Evolutionary conservation across 352 stramenopile genomes (phyloP).

Genomic region (Thalassiosira delicatula): DNA sequence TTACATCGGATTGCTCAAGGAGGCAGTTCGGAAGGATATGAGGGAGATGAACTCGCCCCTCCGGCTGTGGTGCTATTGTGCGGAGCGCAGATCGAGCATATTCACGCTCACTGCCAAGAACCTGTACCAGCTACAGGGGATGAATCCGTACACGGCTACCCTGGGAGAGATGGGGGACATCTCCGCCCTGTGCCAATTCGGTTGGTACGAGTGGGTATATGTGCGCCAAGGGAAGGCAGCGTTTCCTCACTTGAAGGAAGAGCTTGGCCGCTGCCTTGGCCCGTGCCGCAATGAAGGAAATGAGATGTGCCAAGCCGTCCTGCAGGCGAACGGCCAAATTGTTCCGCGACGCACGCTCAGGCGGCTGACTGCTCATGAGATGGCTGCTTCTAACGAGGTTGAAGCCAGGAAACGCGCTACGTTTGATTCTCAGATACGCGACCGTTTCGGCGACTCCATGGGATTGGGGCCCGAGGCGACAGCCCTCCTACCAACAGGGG

Average conservation of each 20-base stretch:
- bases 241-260: conserved; percentile 25
- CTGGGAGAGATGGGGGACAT: conserved; percentile 38
- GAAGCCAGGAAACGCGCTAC: conserved; percentile 27
- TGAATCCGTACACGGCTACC: conserved; percentile 10
- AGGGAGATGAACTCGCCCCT: not conserved
- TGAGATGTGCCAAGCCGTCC: conserved; percentile 31
- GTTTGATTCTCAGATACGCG: conserved; percentile 25
- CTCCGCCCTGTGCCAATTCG: conserved; percentile 34
- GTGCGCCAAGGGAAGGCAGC: conserved; percentile 3
- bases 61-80: conserved; percentile 53
- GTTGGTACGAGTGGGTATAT: conserved; percentile 55
- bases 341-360: conserved; percentile 5
- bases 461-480: too few relatives aligned
- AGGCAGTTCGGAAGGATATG: conserved; percentile 47
- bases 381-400: conserved; percentile 9
- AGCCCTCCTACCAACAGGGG: not conserved
- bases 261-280: conserved; percentile 48
- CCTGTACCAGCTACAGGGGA: conserved; percentile 35
- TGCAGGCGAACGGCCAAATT: conserved; percentile 41
- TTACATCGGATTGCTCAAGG: conserved; percentile 48
- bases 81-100: conserved; percentile 33
- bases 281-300: conserved; percentile 40
- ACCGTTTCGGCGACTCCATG: conserved; percentile 26
- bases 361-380: conserved; percentile 24
- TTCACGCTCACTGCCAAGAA: conserved; percentile 37